phyloP scores from a whole-genome alignment of 495 filamentous ascomycete species.

The Penicillium diatomitis region DNA sequence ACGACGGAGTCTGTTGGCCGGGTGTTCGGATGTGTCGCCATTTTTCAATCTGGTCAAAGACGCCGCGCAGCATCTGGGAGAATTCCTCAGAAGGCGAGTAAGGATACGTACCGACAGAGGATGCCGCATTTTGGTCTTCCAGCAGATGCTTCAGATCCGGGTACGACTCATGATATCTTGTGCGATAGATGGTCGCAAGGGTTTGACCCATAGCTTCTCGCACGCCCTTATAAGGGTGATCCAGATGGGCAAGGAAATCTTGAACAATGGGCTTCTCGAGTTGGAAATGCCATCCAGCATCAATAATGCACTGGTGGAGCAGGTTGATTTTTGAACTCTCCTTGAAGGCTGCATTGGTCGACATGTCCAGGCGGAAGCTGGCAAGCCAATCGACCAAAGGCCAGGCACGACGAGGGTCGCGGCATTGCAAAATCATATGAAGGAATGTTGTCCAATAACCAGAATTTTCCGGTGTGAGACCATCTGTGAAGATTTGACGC shows the following conservation, averaged over 20 bases:
- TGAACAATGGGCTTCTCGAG: slow-evolving; percentile 82
- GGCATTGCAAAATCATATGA: slow-evolving; percentile 72
- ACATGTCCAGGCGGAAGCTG: slow-evolving; percentile 83
- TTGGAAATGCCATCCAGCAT: slow-evolving; percentile 94
- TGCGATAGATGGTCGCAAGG: slow-evolving; percentile 76
- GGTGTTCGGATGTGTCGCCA: slow-evolving; percentile 81
- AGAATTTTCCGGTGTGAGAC: slow-evolving; percentile 87
- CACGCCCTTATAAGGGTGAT: slow-evolving; percentile 96
- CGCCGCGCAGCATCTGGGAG: slow-evolving; percentile 55
- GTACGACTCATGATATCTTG: slow-evolving; percentile 89
- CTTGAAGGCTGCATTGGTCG: slow-evolving; percentile 96
- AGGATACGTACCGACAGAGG: slow-evolving; percentile 76
- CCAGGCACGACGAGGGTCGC: slow-evolving; percentile 78
- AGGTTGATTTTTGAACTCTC: slow-evolving; percentile 94
- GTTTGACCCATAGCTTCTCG: slow-evolving; percentile 90
- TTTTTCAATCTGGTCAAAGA: slow-evolving; percentile 73
- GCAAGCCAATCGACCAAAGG: slow-evolving; percentile 79
- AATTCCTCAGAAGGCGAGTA: slow-evolving; percentile 74
- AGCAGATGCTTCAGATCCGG: slow-evolving; percentile 65
- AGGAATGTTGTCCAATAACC: slow-evolving; percentile 91
- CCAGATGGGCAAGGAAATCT: slow-evolving; percentile 82
- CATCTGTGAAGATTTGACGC: slow-evolving; percentile 74
- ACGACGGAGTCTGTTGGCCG: slow-evolving; percentile 84
- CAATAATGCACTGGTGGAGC: slow-evolving; percentile 76
- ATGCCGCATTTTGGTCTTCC: slow-evolving; percentile 64